phyloP scores from a whole-genome alignment of 257 asterid genomes.

The Ajuga chamaepitys region DNA sequence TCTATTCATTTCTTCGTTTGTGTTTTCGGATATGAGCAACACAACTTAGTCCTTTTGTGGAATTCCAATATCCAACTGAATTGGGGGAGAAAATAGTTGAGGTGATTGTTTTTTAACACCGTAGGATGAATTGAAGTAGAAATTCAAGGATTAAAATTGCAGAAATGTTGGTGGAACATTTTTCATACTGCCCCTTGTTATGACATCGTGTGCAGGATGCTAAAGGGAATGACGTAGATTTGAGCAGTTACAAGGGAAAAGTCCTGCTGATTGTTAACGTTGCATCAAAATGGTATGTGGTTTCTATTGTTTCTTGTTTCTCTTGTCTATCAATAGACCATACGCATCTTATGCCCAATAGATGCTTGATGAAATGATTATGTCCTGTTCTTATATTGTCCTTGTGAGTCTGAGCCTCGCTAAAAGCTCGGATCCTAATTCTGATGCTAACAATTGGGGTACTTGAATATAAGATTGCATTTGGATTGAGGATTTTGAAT shows the following conservation, averaged over 20 bases:
- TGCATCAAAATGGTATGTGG: conserved; percentile 64
- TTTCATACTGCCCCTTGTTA: neutral
- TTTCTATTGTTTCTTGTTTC: neutral
- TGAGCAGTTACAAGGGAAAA: conserved; percentile 55
- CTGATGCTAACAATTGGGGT: neutral
- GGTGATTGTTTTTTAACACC: no score
- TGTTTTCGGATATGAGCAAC: no score
- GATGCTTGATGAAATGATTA: neutral
- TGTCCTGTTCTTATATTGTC: neutral
- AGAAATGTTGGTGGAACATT: no score
- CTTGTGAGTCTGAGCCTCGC: neutral
- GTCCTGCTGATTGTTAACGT: conserved; percentile 59
- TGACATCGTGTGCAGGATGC: conserved; percentile 39
- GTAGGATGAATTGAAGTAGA: neutral
- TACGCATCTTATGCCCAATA: neutral
- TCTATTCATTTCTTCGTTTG: neutral
- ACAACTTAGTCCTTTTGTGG: no score
- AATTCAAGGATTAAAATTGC: no score
- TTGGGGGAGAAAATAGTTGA: no score
- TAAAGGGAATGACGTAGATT: conserved; percentile 31
- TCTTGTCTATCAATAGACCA: neutral
- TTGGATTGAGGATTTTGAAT: no score
- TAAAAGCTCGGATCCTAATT: neutral
- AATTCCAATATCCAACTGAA: no score
- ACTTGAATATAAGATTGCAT: no score